Conservation (phyloP, 2,329 filamentous ascomycete genomes). For the Fusarium tuaranense region DNA sequence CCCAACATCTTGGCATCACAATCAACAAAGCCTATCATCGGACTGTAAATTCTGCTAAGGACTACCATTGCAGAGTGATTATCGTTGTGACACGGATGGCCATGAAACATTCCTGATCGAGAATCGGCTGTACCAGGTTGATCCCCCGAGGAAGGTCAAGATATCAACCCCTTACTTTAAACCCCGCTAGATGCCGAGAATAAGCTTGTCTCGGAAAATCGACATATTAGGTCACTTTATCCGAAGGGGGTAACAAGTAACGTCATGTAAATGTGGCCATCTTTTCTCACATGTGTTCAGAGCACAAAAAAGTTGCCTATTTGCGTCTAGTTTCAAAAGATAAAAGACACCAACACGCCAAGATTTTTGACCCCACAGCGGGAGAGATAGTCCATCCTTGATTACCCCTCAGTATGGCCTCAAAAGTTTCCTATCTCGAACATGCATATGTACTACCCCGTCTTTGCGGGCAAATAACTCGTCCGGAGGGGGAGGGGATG, state of each 20-base stretch:
- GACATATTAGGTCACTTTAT: neutral
- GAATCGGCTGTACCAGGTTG: constrained; percentile 14
- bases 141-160: neutral
- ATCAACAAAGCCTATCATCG: neutral
- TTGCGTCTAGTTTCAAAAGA: constrained; percentile 14
- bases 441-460: neutral
- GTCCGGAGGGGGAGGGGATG: neutral
- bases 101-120: constrained; percentile 25
- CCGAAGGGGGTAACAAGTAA: neutral
- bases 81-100: neutral
- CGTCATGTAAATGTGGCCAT: neutral
- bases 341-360: neutral
- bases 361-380: constrained; percentile 14
- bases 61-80: neutral
- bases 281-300: neutral
- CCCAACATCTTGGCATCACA: constrained; percentile 11
- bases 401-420: constrained; percentile 17
- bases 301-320: constrained; percentile 34
- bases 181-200: neutral
- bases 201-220: neutral
- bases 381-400: neutral
- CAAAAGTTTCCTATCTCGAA: constrained; percentile 30
- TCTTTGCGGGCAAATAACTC: neutral
- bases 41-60: neutral
- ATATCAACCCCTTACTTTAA: neutral